Conservation (phyloP, 345 rosid species). For the Syzygium aromaticum region DNA sequence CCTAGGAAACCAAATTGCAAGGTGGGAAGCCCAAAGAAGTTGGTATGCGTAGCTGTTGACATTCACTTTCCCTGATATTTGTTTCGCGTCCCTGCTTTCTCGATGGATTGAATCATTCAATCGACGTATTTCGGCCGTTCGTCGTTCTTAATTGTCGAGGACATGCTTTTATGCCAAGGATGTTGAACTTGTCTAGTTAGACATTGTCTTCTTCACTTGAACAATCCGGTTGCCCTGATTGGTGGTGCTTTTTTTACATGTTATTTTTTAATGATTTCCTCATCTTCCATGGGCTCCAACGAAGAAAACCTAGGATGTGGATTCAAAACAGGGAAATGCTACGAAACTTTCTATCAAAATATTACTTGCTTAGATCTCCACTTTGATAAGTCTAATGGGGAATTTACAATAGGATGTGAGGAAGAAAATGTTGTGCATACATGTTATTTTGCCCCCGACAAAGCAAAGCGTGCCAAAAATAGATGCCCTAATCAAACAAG, state of each 20-base stretch:
- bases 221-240: background rate
- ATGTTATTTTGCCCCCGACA: background rate
- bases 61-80: background rate
- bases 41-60: background rate
- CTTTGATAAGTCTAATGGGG: background rate
- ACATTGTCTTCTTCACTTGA: background rate
- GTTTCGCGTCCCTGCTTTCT: background rate
- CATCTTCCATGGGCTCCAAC: background rate
- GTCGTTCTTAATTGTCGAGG: background rate
- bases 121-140: background rate
- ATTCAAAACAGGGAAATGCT: background rate
- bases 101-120: background rate
- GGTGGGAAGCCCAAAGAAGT: background rate
- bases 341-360: background rate
- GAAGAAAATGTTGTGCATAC: background rate
- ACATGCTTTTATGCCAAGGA: background rate
- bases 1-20: background rate
- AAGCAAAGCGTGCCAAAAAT: background rate
- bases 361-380: background rate
- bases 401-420: background rate
- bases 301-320: background rate
- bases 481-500: background rate
- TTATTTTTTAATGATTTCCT: background rate
- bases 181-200: background rate
- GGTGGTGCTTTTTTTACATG: background rate